Evolutionary conservation across 2,329 filamentous ascomycete genomes (phyloP).

Genomic region (Pezicula neosporulosa): DNA sequence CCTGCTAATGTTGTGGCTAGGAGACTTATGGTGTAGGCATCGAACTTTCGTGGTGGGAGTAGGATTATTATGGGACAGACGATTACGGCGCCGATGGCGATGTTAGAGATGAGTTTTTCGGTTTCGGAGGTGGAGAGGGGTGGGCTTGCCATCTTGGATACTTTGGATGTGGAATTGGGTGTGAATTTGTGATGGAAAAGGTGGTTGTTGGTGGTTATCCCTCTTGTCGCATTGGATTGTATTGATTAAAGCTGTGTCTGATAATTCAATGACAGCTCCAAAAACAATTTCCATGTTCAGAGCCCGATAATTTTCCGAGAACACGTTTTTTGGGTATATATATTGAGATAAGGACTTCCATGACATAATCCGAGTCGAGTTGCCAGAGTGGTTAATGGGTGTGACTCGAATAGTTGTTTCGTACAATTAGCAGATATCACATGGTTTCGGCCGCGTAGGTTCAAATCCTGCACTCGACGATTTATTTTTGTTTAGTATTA

Average conservation of each 20-base stretch:
- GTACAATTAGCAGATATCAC: neutral
- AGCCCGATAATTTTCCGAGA: neutral
- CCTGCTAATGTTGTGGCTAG: constrained; percentile 31
- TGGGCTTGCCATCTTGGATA: constrained; percentile 7
- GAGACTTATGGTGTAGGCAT: constrained; percentile 55
- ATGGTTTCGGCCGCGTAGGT: constrained; percentile 1
- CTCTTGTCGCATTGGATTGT: neutral
- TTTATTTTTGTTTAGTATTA: neutral
- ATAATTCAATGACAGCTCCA: neutral
- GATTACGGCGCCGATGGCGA: constrained; percentile 43
- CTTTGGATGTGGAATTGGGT: neutral
- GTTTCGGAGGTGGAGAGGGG: neutral
- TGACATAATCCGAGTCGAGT: neutral
- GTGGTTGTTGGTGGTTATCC: neutral
- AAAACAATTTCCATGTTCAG: neutral
- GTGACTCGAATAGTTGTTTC: neutral
- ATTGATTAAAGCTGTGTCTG: no score
- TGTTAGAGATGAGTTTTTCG: constrained; percentile 15
- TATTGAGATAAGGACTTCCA: neutral
- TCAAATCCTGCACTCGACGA: constrained; percentile 3
- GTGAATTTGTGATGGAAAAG: neutral
- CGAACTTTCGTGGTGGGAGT: constrained; percentile 59
- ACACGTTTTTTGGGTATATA: neutral
- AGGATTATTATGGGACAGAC: constrained; percentile 50
- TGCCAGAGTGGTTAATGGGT: constrained; percentile 2